Percentiles rank a stretch among this genome's conserved stretches.
These are phyloP conservation scores for Ensete ventricosum DNA, from an alignment of 176 grass and related monocot species.

Conservation along the genomic window DNA sequence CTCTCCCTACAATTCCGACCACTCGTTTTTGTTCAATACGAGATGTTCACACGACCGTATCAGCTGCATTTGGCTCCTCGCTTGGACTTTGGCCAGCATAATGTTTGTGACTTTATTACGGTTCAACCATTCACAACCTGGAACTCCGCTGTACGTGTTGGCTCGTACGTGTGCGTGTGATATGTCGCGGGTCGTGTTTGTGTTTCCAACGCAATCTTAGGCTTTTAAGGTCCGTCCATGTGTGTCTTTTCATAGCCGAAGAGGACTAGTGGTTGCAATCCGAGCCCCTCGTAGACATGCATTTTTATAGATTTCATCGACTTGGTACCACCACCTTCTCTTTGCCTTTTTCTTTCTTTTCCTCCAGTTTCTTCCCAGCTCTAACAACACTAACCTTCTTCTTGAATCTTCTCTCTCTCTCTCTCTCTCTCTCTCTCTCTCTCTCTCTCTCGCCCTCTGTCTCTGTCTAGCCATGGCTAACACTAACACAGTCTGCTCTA, in stretches of 20 bases:
- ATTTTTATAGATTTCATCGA: not conserved
- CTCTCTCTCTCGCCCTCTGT: slow-evolving; percentile 12
- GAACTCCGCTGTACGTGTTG: no score
- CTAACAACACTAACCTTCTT: not conserved
- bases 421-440: not conserved
- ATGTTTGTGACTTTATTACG: no score
- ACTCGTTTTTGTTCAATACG: no score
- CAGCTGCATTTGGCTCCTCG: no score
- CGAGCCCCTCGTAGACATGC: not conserved
- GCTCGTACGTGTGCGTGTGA: no score
- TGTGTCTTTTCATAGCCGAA: not conserved
- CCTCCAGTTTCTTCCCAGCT: not conserved
- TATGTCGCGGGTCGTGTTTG: not conserved
- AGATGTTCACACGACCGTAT: no score
- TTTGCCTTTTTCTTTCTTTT: slow-evolving; percentile 2
- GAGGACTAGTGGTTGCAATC: not conserved
- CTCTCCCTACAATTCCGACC: no score
- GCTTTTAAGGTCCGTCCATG: not conserved
- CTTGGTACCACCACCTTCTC: slow-evolving; percentile 6
- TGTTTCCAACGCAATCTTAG: not conserved
- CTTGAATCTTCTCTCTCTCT: not conserved
- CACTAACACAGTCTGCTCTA: slow-evolving; percentile 55
- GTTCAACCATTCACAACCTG: no score
- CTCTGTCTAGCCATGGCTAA: slow-evolving; percentile 18
- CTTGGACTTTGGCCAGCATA: no score